Evolutionary conservation across 805 yeast genomes (phyloP).

Genomic region (Wickerhamomyces bisporus): DNA sequence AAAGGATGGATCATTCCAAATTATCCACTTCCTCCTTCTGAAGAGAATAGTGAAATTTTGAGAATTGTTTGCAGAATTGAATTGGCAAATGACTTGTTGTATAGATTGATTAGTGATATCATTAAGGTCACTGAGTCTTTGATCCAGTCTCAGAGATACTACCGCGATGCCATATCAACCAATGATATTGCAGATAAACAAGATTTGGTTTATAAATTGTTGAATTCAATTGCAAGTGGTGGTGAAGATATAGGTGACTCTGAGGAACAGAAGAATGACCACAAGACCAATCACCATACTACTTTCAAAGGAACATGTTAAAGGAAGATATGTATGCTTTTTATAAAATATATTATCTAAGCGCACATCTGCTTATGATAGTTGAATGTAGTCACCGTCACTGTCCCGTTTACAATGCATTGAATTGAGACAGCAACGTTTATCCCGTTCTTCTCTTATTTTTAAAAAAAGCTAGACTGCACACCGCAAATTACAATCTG

Average conservation of each 20-base stretch:
- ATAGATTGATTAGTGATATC: slow-evolving; percentile 58
- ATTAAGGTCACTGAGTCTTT: slow-evolving; percentile 48
- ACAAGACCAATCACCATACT: slow-evolving; percentile 19
- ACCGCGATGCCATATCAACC: slow-evolving; percentile 10
- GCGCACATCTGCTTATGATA: no score
- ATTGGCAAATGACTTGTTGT: slow-evolving; percentile 55
- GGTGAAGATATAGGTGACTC: slow-evolving; percentile 37
- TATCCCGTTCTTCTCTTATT: no score
- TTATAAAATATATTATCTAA: no score
- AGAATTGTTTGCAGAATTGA: slow-evolving; percentile 80
- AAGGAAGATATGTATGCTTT: no score
- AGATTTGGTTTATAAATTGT: slow-evolving; percentile 39
- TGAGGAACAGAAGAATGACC: slow-evolving; percentile 14
- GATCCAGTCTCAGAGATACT: slow-evolving; percentile 37
- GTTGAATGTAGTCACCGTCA: no score
- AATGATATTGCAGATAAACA: slow-evolving; percentile 20
- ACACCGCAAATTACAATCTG: no score
- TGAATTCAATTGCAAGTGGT: slow-evolving; percentile 50
- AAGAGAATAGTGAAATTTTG: slow-evolving; percentile 60
- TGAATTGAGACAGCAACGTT: no score
- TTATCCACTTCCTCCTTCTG: slow-evolving; percentile 68
- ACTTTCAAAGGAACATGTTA: slow-evolving; percentile 26
- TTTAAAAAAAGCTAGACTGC: no score
- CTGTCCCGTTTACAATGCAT: no score
- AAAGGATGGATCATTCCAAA: slow-evolving; percentile 88